Base-by-base conservation (phyloP, 2,329 filamentous ascomycete species). In the Talaromyces sp. region DNA sequence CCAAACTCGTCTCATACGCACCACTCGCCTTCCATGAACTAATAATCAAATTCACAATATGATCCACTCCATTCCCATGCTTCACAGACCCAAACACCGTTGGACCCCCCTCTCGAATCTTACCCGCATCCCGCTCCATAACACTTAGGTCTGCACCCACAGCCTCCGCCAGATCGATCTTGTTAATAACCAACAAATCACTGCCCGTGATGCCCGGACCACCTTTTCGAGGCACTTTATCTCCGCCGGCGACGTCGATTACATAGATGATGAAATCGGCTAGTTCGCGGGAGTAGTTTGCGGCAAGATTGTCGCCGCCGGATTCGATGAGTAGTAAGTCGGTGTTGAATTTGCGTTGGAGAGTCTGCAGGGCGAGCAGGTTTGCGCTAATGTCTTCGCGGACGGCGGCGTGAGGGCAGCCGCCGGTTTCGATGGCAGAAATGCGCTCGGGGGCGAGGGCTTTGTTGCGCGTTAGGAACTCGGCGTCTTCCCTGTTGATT, bases 251-350 rank as follows among this genome's bases (percentile, higher is more conserved):
- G 19, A 99, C 95, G 78, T 99, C 95, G 72, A 99, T 98, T 35
- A 99, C 95, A 77, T 99, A 99, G 79, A 99, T 90, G 79, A 99
- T 99, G 77, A 91, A 99, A 78, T 99, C 95, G 1, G 95, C 95
- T 69, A 99, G 83, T 80, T 99, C 95, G 65, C 95, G 86, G 63
- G 87, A 91, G 84, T 99, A 99, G 82, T 99, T 99, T 3, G 95
- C 95, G 0, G 95, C 95, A 0, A 99, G 86, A 77, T 99, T 99
- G 77, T 99, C 95, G 65, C 95, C 95, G 52, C 95, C 95, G 19
- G 88, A 93, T 81, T 99, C 95, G 75, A 99, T 99, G 48, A 99
- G 87, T 27, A 99, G 85, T 24, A 99, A 78, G 74, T 98, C 92
- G 0, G 93, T 88, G 50, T 82, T 78, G 83, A 96, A 96, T 68